phyloP scores from a whole-genome alignment of 306 rosid species.

The Psophocarpus tetragonolobus region DNA sequence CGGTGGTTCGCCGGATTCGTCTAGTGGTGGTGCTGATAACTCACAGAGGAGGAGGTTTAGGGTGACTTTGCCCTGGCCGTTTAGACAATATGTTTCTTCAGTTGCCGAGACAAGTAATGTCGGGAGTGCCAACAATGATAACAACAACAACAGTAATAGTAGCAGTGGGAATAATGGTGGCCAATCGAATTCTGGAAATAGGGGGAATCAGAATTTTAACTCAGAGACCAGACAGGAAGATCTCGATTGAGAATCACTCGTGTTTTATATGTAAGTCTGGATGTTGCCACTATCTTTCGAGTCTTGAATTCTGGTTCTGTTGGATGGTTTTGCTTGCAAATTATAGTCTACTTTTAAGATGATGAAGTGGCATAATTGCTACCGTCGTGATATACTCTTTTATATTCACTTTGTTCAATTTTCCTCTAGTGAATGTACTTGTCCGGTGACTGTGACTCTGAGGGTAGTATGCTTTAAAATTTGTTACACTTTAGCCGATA shows the following conservation, averaged over 20 bases:
- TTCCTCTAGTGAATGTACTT: not conserved
- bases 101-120: constrained; percentile 69
- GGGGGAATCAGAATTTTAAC: constrained; percentile 67
- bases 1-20: constrained; percentile 28
- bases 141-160: not conserved
- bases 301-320: constrained; percentile 23
- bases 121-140: constrained; percentile 45
- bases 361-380: constrained; percentile 2
- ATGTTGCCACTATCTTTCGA: constrained; percentile 11
- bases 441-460: not conserved
- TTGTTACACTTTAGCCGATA: not conserved
- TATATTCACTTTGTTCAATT: not conserved
- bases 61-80: constrained; percentile 65
- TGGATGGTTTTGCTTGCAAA: constrained; percentile 3
- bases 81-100: constrained; percentile 51
- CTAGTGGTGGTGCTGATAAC: constrained; percentile 23
- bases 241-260: constrained; percentile 64
- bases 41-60: constrained; percentile 61
- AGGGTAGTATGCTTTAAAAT: not conserved
- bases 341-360: constrained; percentile 5
- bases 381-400: not conserved
- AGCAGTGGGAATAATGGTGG: constrained; percentile 48
- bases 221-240: constrained; percentile 92
- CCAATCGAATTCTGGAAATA: constrained; percentile 55
- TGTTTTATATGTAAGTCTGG: constrained; percentile 48